Conservation (phyloP, 139 green algal genomes). For the Tetraselmis chui region DNA sequence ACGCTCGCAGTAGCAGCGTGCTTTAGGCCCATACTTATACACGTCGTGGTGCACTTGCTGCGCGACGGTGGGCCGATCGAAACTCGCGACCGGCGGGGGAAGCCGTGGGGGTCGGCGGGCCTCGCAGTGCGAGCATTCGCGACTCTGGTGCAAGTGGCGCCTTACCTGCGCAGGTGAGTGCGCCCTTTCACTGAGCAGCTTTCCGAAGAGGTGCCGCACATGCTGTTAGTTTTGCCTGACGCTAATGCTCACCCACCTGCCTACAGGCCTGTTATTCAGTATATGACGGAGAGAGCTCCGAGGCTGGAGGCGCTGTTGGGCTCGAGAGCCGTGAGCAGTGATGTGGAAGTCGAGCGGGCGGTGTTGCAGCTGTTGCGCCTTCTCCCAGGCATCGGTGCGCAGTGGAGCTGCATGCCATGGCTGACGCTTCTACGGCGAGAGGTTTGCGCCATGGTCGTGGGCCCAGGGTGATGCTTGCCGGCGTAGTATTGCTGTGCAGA, state of each 20-base stretch:
- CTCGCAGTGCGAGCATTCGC: conserved; percentile 17
- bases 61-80: no score
- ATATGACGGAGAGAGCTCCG: background rate
- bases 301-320: background rate
- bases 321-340: background rate
- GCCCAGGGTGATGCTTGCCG: background rate
- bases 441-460: background rate
- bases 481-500: background rate
- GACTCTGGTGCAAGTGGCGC: conserved; percentile 32
- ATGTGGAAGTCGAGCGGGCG: background rate
- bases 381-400: background rate
- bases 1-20: conserved; percentile 12
- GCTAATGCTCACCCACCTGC: no score
- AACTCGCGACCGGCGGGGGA: conserved; percentile 11
- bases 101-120: background rate
- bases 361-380: background rate
- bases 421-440: background rate
- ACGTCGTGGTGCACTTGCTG: background rate
- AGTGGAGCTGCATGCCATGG: background rate
- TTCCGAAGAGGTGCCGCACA: background rate
- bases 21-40: conserved; percentile 21
- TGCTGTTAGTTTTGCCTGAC: no score
- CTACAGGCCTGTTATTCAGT: no score
- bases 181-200: background rate
- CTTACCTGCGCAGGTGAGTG: conserved; percentile 35